phyloP scores from a whole-genome alignment of 2,329 filamentous ascomycete species.

The Fusarium guadeloupense region DNA sequence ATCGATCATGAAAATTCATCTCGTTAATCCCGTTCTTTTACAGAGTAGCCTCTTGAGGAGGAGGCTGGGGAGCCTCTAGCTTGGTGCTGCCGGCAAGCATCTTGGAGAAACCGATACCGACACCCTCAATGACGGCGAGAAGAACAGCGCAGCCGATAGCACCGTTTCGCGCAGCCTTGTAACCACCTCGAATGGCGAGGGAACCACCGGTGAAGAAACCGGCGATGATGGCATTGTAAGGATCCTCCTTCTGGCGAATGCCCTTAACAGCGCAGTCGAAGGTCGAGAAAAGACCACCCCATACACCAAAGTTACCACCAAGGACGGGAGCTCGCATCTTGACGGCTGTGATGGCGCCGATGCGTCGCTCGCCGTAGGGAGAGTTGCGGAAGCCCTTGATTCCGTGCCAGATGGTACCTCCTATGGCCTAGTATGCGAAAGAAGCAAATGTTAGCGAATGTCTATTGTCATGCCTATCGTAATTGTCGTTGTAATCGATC shows the following conservation, averaged over 20 bases:
- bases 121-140: constrained; percentile 94
- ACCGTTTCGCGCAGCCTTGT: constrained; percentile 90
- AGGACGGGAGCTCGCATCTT: constrained; percentile 96
- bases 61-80: constrained; percentile 67
- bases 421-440: constrained; percentile 69
- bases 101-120: constrained; percentile 93
- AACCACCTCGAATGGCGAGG: constrained; percentile 89
- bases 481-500: constrained; percentile 10
- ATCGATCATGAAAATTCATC: constrained; percentile 20
- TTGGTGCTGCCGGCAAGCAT: constrained; percentile 92
- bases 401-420: constrained; percentile 92
- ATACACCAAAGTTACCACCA: constrained; percentile 97
- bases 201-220: constrained; percentile 97
- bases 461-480: background rate
- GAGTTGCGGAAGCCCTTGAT: constrained; percentile 94
- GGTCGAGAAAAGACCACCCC: constrained; percentile 94
- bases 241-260: constrained; percentile 93
- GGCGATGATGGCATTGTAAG: constrained; percentile 96
- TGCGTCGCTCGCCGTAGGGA: constrained; percentile 91
- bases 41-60: constrained; percentile 45
- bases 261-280: constrained; percentile 98
- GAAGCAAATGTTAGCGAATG: constrained; percentile 29
- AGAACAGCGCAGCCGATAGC: constrained; percentile 96
- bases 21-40: constrained; percentile 33
- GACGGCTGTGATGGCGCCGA: constrained; percentile 95